Percentiles rank a stretch among this genome's conserved stretches.
These are phyloP conservation scores for Paramecium sonneborni DNA, from an alignment of 73 alveolate species.

Conservation along the genomic window DNA sequence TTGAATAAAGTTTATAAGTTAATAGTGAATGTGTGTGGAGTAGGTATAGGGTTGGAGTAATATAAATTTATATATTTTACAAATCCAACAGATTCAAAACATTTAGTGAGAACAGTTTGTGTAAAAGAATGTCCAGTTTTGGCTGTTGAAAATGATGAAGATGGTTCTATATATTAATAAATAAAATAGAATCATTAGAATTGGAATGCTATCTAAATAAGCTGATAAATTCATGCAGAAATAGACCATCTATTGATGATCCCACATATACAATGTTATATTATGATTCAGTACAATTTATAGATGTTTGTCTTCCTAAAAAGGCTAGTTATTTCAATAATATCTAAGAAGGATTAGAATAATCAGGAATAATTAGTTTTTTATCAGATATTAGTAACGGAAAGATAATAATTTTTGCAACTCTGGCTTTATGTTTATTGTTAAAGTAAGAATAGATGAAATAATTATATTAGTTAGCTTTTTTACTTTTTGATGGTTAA, in stretches of 20 bases:
- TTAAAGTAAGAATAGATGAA: neutral
- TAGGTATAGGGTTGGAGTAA: neutral
- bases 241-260: constrained; percentile 31
- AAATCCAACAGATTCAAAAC: neutral
- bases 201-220: constrained; percentile 3
- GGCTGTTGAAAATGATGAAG: neutral
- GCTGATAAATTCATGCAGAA: neutral
- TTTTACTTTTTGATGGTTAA: neutral
- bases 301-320: neutral
- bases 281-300: constrained; percentile 29
- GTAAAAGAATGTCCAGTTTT: neutral
- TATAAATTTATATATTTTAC: neutral
- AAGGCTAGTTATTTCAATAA: neutral
- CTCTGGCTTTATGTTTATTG: neutral
- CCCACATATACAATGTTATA: neutral
- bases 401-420: neutral
- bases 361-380: neutral
- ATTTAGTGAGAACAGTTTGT: neutral
- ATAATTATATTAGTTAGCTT: neutral
- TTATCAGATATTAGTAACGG: constrained; percentile 34
- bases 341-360: neutral
- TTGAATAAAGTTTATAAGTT: neutral
- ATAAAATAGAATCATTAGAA: neutral
- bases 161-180: neutral
- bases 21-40: constrained; percentile 26